Evolutionary conservation across 208 protist species (phyloP).

Genomic region (Borovskyia barvae): DNA sequence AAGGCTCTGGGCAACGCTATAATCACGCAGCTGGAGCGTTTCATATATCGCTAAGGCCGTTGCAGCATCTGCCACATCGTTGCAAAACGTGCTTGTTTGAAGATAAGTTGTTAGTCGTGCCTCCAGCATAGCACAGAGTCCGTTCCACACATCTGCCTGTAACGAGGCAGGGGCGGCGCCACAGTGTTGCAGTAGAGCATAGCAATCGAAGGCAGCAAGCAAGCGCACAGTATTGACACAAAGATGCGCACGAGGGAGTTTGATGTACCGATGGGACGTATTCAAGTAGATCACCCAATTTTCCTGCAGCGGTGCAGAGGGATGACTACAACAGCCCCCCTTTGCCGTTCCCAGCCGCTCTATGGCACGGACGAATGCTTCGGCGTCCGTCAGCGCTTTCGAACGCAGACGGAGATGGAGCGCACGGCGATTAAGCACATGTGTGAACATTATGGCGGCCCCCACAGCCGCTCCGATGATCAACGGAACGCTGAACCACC

Average conservation of each 20-base stretch:
- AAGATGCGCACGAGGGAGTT: not conserved
- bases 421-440: too few species aligned
- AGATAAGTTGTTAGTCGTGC: conserved; percentile 8
- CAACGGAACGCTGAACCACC: too few species aligned
- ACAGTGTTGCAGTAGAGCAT: conserved; percentile 11
- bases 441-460: too few species aligned
- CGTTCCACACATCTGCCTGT: conserved; percentile 22
- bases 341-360: not conserved
- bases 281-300: conserved; percentile 15
- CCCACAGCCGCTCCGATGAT: too few species aligned
- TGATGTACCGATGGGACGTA: not conserved
- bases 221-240: too few species aligned
- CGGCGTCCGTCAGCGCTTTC: too few species aligned
- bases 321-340: too few species aligned
- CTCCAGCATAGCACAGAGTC: conserved; percentile 19
- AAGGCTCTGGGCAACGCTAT: conserved; percentile 9
- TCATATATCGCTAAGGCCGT: conserved; percentile 5
- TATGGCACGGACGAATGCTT: not conserved
- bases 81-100: not conserved
- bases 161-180: conserved; percentile 1
- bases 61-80: not conserved
- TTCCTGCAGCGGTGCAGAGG: too few species aligned
- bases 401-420: too few species aligned
- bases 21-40: conserved; percentile 1
- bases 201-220: conserved; percentile 20